Base-by-base conservation (phyloP, 2,329 filamentous ascomycete species). In the Xylariaceae sp. region DNA sequence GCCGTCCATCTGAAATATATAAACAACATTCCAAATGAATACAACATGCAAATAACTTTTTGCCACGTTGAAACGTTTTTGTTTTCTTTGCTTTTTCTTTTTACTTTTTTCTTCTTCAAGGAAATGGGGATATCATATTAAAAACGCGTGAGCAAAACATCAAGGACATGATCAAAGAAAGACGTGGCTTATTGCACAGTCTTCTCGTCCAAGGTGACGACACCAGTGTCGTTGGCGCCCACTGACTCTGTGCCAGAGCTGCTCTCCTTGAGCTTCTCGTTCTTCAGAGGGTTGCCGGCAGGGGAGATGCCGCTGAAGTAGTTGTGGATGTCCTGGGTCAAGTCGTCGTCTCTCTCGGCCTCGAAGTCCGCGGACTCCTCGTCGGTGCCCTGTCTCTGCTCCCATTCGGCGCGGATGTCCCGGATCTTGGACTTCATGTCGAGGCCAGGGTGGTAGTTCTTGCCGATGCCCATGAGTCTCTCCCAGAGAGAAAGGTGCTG, bases 401-500 rank as follows among this genome's bases (percentile, higher is more conserved):
- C 79, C 84, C 85, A 88, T 67, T 87, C 85, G 44, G 75, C 71
- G 54, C 83, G 80, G 83, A 96, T 89, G 73, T 97, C 93, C 68
- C 87, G 82, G 64, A 97, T 88, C 81, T 91, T 92, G 73, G 87
- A 81, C 77, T 89, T 83, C 77, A 88, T 90, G 79, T 97, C 93
- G 54, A 87, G 78, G 63, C 90, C 86, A 6, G 92, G 85, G 74
- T 97, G 80, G 78, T 97, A 97, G 72, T 83, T 73, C 80, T 94
- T 95, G 74, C 88, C 86, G 15, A 88, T 82, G 55, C 91, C 92
- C 57, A 84, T 82, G 64, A 90, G 74, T 62, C 90, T 87, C 81
- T 97, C 93, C 88, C 90, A 97, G 55, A 92, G 73, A 5, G 89
- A 93, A 64, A 97, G 78, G 72, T 97, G 93, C 74, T 88, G 84